Conservation (phyloP, 352 stramenopile species). For the Phytophthora citricola region DNA sequence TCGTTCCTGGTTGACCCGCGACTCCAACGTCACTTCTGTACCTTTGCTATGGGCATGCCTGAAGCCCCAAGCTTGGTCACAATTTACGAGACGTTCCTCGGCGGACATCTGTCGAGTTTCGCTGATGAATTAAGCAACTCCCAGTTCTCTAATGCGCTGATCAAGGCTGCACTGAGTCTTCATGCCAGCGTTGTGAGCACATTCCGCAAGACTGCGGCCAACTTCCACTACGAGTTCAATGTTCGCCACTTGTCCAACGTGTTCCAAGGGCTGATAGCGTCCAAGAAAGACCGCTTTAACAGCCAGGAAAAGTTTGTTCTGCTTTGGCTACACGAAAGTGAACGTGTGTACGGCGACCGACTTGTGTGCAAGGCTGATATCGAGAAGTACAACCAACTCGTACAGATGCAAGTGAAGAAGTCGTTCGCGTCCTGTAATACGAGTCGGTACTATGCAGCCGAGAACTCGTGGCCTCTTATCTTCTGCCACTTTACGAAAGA, state of each 20-base stretch:
- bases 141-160: constrained; percentile 89
- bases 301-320: constrained; percentile 94
- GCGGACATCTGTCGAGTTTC: constrained; percentile 93
- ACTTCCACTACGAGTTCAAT: constrained; percentile 99
- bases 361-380: constrained; percentile 94
- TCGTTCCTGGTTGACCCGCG: constrained; percentile 95
- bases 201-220: constrained; percentile 95
- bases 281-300: constrained; percentile 92
- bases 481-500: constrained; percentile 97
- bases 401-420: constrained; percentile 94
- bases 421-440: constrained; percentile 93
- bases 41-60: constrained; percentile 96
- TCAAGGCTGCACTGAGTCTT: constrained; percentile 94
- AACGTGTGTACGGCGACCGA: constrained; percentile 96
- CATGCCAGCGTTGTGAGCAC: constrained; percentile 91
- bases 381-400: constrained; percentile 94
- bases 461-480: constrained; percentile 96
- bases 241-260: constrained; percentile 96
- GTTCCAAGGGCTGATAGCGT: constrained; percentile 96
- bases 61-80: constrained; percentile 93
- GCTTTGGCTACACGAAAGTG: constrained; percentile 96
- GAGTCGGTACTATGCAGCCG: constrained; percentile 92
- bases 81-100: constrained; percentile 97
- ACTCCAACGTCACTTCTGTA: constrained; percentile 96
- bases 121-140: constrained; percentile 87